Base-by-base conservation (phyloP, 78 protist species). In the Speleostelium caveatum region DNA sequence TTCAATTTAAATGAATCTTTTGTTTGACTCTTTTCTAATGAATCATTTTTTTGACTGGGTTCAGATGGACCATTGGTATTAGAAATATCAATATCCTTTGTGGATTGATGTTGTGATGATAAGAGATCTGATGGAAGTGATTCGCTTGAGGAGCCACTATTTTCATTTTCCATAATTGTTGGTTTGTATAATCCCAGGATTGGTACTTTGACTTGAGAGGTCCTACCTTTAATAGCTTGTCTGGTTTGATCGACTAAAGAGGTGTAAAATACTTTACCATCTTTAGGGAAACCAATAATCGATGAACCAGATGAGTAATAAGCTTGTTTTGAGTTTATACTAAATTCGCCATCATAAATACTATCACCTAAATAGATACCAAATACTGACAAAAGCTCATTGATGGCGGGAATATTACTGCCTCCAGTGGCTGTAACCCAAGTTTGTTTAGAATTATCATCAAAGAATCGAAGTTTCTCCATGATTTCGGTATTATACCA, bases 381-480 rank as follows among this genome's bases (percentile, higher is more conserved):
- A 39, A 93, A 94, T 8, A 66, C 92, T 24, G 59, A 68, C 26
- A 97, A 83, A n/a, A 97, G 90, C 8, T 75, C 96, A 86, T 97
- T 98, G 45, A 98, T 71, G 2, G 98, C 96, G 0, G 99, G 99
- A 4, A 97, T 65, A 67, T 98, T 98, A 26, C 95, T 35, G 19
- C 98, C 99, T 19, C 98, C 98, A 5, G 97, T 96, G 22, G 73
- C 95, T 0, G 99, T 98, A 1, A 30, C 19, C 98, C 99, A 96
- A 75, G 62, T 56, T 21, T 58, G 62, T 14, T 71, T 51, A 1
- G 98, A 96, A 86, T 96, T 97, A 1, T 96, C 96, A 61, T 98
- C 99, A 14, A 68, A 61, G 66, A 98, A 98, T 17, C 53, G 26
- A 21, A 97, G 35, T 38, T 71, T 75, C 12, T 90, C 41, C 95